Evolutionary conservation across 305 asterid genomes (phyloP), one percentile per base, ranked within the genome.

Genomic region (Solanum hybrid): DNA sequence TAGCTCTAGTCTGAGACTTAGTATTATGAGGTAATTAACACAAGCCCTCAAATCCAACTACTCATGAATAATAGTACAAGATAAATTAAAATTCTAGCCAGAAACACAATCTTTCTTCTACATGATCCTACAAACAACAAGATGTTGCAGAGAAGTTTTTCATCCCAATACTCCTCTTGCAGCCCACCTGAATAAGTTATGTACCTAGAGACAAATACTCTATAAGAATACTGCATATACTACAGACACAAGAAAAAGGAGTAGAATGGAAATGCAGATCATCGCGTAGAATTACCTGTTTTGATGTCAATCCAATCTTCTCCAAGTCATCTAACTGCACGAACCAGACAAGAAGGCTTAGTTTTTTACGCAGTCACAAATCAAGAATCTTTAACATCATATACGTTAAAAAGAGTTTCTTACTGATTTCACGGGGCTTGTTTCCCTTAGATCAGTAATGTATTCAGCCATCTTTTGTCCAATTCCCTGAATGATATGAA

Each of bases 341-440:
- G 31, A 86, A 85, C 56, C 22, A 86, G 10, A 84, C 66, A 26
- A 31, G 77, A 1, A 51, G 29, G 86, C 37, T 92, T 38, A 90
- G 86, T 19, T 12, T 7, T 12, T 31, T 34, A 60, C 5, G 19
- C 37, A 22, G 72, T 36, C 19, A 14, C 45, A 24, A 31, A 31
- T 29, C 75, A 76, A 76, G 76, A 40, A 36, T 77, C 26, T 19
- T 7, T 5, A 12, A 22, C 73, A 77, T 42, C 24, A 78, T 13
- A 5, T 4, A 36, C 31, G 29, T 42, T 8, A 19, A 14, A 24
- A 78, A 31, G 24, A 69, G 17, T 40, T 86, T 88, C 96, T 94
- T 94, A 97, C 99, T 75, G 96, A 92, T 94, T 92, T 94, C 87
- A 96, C 71, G n/a, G 98, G 98, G 90, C 97, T 94, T 34, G 95